Percentiles rank a stretch among this genome's conserved stretches.
These are phyloP conservation scores for Podila epicladia DNA, from an alignment of 192 early-diverging fungal genomes.

Conservation along the genomic window DNA sequence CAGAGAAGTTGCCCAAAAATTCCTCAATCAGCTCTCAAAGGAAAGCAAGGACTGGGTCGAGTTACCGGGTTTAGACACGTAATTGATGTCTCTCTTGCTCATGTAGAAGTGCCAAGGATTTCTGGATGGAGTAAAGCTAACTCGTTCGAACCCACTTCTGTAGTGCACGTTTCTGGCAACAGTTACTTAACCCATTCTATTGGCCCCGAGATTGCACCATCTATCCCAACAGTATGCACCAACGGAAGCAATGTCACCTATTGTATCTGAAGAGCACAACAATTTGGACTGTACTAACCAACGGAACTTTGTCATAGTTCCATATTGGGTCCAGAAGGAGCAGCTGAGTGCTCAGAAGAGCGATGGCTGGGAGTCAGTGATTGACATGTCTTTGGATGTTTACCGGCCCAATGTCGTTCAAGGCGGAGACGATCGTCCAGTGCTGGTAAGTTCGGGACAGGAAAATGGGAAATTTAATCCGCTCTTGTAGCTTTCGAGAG, in stretches of 20 bases:
- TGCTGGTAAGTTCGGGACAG: conserved; percentile 23
- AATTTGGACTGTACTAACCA: not conserved
- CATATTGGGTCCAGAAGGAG: conserved; percentile 38
- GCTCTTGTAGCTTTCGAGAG: no score
- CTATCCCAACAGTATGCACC: conserved; percentile 24
- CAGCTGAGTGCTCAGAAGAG: conserved; percentile 7
- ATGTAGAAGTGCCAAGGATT: not conserved
- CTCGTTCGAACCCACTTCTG: not conserved
- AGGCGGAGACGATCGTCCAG: conserved; percentile 37
- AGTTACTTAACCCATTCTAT: conserved; percentile 42
- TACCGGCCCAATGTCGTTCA: conserved; percentile 37
- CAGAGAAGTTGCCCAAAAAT: conserved; percentile 23
- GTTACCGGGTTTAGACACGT: conserved; percentile 19
- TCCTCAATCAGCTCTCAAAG: conserved; percentile 32
- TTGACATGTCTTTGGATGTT: conserved; percentile 44
- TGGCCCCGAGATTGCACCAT: conserved; percentile 31
- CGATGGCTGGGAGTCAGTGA: conserved; percentile 35
- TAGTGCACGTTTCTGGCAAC: conserved; percentile 42
- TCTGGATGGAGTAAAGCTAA: not conserved
- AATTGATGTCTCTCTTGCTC: not conserved
- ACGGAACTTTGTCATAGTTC: conserved; percentile 13
- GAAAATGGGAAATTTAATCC: no score
- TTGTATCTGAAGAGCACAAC: not conserved
- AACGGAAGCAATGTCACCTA: not conserved
- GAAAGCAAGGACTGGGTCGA: conserved; percentile 30